Evolutionary conservation across 805 yeast species (phyloP), one percentile per base, ranked within the genome.

Genomic region (Barnettozyma wickerhamii): DNA sequence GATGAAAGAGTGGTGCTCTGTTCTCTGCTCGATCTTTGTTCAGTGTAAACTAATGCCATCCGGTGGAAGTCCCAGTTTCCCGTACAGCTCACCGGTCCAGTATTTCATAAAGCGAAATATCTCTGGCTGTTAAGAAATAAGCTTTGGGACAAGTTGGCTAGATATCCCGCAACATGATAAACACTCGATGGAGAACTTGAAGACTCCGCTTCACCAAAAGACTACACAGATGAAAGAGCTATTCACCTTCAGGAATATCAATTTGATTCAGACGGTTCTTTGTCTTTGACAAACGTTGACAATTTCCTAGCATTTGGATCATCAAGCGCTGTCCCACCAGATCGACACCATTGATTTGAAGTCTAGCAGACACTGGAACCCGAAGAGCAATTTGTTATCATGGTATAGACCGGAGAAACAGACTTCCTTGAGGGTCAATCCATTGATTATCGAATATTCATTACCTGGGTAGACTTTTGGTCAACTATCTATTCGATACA

Each of bases 381-480:
- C 96, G 4, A 73, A 81, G 46, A 62, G 67, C 12, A 98, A 91
- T 63, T 78, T 82, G 42, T 83, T 95, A 0, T 67, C 90, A 42
- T 67, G 88, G 29, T 78, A 83, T 47, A 79, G 75, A 41, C 52
- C 61, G 18, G 49, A 48, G 13, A 53, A 51, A 4, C 32, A 54
- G 20, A 13, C 63, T 40, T 50, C 66, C 62, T 53, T 77, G 45
- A 63, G 76, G 40, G 52, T 75, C 43, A 87, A 88, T 52, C 95
- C 97, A 2, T 69, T 90, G 37, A 75, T 62, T 65, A 12, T 57
- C 66, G 9, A 81, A 84, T 49, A 72, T 85, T 13, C 97, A 91
- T 58, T 89, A 84, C 55, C 63, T 91, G 41, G 87, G 95, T 3
- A 67, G 88, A 42, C 59, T 89, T 26, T 63, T 89, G 33, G 63